Base-by-base conservation (phyloP, 2,329 filamentous ascomycete species). In the Leptosphaerulina australis region DNA sequence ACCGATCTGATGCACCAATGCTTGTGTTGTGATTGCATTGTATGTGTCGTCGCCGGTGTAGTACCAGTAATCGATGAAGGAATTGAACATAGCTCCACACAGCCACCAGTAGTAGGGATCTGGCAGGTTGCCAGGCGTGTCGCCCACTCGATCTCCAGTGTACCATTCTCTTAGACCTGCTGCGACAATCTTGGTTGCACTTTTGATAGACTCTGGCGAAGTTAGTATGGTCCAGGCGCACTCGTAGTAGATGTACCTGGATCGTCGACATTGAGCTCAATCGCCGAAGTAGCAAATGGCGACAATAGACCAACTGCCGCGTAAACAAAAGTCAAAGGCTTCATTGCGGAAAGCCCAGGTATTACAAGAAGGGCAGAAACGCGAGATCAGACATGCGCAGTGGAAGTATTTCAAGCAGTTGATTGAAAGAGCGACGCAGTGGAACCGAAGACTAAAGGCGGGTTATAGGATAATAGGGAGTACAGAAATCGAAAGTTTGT, bases 1-100 rank as follows among this genome's bases (percentile, higher is more conserved):
- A 29, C 89, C 89, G 39, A 86, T 83, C 69, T 95, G 90, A 65
- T 82, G 85, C 22, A 91, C 79, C 55, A 95, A 80, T 4, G 82
- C 90, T 57, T 70, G 66, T 18, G 41, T 55, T 4, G 66, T 66
- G 30, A 72, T 71, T 4, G 55, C 55, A 31, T 72, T 72, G 51
- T 70, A 72, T 31, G 56, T 51, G 35, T 63, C 51, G 50, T 72
- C 69, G 22, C 68, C 68, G 4, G 70, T 72, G 48, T 71, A 72
- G 34, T 72, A 69, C 68, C 67, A 73, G 49, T 73, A 73, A 46
- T 73, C 67, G 40, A 73, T 63, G 43, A 73, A 59, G 6, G 67
- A 51, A 29, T 54, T 62, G 46, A 68, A 73, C 66, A 74, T 71
- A 46, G 70, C 72, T 10, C 71, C 71, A 9, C 64, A 68, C 55